Percentiles rank a stretch among this genome's conserved stretches.
Conservation (phyloP, 176 grass and related monocot species). For the Eremochloa ophiuroides region DNA sequence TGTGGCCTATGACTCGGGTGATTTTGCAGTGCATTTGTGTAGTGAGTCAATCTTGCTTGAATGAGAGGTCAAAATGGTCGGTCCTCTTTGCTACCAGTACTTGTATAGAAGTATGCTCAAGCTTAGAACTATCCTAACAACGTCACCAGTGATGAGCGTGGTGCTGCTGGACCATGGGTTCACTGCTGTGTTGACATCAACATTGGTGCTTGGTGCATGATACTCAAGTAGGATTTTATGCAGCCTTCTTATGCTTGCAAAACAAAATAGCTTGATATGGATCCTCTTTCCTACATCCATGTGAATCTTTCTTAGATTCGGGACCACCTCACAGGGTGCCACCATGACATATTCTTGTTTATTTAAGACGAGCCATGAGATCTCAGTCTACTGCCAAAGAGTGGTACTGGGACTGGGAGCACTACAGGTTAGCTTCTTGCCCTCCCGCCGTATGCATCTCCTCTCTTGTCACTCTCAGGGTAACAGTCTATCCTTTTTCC, state of each 20-base stretch:
- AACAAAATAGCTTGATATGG: slow-evolving; percentile 27
- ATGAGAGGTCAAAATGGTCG: background rate
- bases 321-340: slow-evolving; percentile 23
- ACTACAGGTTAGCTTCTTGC: slow-evolving; percentile 2
- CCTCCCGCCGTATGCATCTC: background rate
- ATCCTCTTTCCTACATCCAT: slow-evolving; percentile 30
- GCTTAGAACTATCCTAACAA: slow-evolving; percentile 9
- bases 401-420: slow-evolving; percentile 5
- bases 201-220: slow-evolving; percentile 19
- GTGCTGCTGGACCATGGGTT: background rate
- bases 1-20: background rate
- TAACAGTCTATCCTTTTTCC: background rate
- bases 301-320: slow-evolving; percentile 26
- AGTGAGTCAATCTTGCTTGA: background rate
- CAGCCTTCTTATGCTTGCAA: slow-evolving; percentile 12
- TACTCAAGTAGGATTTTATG: background rate
- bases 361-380: slow-evolving; percentile 26
- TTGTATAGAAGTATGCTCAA: slow-evolving; percentile 21
- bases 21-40: background rate
- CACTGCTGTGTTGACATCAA: background rate
- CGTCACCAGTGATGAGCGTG: background rate
- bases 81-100: slow-evolving; percentile 1
- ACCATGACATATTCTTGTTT: slow-evolving; percentile 15
- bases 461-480: slow-evolving; percentile 29
- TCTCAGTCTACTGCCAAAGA: background rate